These are phyloP conservation scores for Ajuga chamaepitys DNA, from an alignment of 257 asterid genomes.

Conservation along the genomic window DNA sequence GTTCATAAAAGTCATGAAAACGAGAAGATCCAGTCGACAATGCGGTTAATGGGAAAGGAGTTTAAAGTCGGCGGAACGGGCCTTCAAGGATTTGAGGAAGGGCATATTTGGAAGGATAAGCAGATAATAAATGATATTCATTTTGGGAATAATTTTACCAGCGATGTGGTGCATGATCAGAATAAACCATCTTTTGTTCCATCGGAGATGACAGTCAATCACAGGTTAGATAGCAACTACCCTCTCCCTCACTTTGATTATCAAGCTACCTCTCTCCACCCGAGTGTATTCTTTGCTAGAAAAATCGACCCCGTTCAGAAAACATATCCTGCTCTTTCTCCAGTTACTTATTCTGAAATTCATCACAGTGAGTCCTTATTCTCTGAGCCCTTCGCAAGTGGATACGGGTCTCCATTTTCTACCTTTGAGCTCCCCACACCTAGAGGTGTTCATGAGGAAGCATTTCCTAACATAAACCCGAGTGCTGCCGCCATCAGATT, in stretches of 20 bases:
- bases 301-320: slow-evolving; percentile 21
- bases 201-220: slow-evolving; percentile 27
- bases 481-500: slow-evolving; percentile 25
- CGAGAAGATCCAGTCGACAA: slow-evolving; percentile 37
- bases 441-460: slow-evolving; percentile 18
- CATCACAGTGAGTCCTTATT: slow-evolving; percentile 11
- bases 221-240: slow-evolving; percentile 22
- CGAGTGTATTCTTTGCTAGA: slow-evolving; percentile 23
- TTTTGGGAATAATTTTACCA: slow-evolving; percentile 9
- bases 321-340: slow-evolving; percentile 15
- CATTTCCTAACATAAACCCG: slow-evolving; percentile 16
- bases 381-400: slow-evolving; percentile 28
- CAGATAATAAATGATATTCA: slow-evolving; percentile 26
- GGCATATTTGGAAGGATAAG: slow-evolving; percentile 43
- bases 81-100: slow-evolving; percentile 28
- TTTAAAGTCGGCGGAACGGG: slow-evolving; percentile 37
- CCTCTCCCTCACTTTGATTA: slow-evolving; percentile 19
- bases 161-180: slow-evolving; percentile 14
- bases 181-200: slow-evolving; percentile 27
- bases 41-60: slow-evolving; percentile 81
- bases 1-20: slow-evolving; percentile 25
- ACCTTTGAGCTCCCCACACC: slow-evolving; percentile 22
- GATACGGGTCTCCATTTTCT: slow-evolving; percentile 14
- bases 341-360: slow-evolving; percentile 14
- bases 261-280: slow-evolving; percentile 20